Percentiles rank a stretch among this genome's conserved stretches.
Conservation (phyloP, 2,329 filamentous ascomycete genomes). For the Ascochyta clinopodiicola region DNA sequence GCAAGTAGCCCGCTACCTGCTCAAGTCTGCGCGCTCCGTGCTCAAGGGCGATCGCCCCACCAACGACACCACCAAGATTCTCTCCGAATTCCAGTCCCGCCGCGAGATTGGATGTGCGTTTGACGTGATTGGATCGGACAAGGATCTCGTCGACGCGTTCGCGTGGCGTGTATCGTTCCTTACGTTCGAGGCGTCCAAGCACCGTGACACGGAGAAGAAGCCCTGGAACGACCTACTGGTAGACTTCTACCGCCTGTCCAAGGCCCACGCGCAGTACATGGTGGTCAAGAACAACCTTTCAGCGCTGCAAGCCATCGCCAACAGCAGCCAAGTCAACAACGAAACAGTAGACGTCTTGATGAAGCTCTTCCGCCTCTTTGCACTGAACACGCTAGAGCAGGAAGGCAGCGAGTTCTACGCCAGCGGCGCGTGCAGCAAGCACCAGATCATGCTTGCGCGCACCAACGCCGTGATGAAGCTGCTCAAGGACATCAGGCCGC, state of each 20-base stretch:
- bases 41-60: slow-evolving; percentile 67
- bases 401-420: slow-evolving; percentile 77
- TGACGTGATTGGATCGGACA: slow-evolving; percentile 73
- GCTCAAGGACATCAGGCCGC: slow-evolving; percentile 74
- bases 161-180: slow-evolving; percentile 77
- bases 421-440: slow-evolving; percentile 70
- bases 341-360: slow-evolving; percentile 66
- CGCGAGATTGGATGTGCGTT: slow-evolving; percentile 76
- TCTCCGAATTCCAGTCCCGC: slow-evolving; percentile 68
- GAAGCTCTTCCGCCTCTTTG: slow-evolving; percentile 71
- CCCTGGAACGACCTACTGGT: slow-evolving; percentile 78
- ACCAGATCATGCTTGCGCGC: slow-evolving; percentile 73
- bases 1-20: slow-evolving; percentile 77
- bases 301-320: slow-evolving; percentile 63
- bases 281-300: slow-evolving; percentile 82
- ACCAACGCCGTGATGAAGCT: slow-evolving; percentile 73
- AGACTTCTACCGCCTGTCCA: slow-evolving; percentile 78
- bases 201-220: slow-evolving; percentile 76
- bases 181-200: slow-evolving; percentile 76
- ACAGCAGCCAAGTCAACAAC: slow-evolving; percentile 62
- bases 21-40: slow-evolving; percentile 76
- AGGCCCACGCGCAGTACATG: slow-evolving; percentile 78
- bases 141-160: slow-evolving; percentile 75
- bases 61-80: slow-evolving; percentile 73
- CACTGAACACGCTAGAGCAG: slow-evolving; percentile 70